Conservation (phyloP, 331 rosid species). For the Malus hybrid region DNA sequence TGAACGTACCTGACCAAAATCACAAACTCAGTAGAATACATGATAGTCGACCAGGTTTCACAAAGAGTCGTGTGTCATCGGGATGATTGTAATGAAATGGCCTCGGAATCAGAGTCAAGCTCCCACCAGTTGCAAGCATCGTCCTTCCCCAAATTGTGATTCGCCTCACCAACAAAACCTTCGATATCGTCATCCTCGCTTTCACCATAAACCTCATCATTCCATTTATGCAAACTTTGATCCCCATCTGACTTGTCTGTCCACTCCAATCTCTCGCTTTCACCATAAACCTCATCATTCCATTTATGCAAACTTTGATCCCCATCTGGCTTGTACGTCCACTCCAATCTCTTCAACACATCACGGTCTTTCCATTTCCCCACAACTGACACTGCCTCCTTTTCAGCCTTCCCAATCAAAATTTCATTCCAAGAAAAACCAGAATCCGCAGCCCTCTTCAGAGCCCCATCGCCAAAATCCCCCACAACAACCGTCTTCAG, state of each 20-base stretch:
- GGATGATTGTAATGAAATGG: background rate
- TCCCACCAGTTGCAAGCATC: constrained; percentile 23
- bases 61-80: background rate
- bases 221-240: background rate
- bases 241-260: constrained; percentile 22
- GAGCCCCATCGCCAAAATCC: constrained; percentile 47
- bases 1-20: no score
- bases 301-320: constrained; percentile 1
- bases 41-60: background rate
- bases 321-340: constrained; percentile 24
- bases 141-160: background rate
- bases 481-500: constrained; percentile 72
- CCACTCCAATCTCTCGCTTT: constrained; percentile 36
- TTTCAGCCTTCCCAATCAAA: constrained; percentile 69
- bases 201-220: background rate
- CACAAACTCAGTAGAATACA: background rate
- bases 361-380: constrained; percentile 83
- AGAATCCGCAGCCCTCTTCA: constrained; percentile 69
- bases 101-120: constrained; percentile 18
- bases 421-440: constrained; percentile 79
- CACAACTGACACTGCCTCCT: constrained; percentile 51
- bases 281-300: background rate
- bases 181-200: constrained; percentile 6
- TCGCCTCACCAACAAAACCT: background rate
- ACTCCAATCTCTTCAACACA: constrained; percentile 45